These are phyloP conservation scores for Pseudocercospora eumusae DNA, from an alignment of 2,329 filamentous ascomycete species.

Conservation along the genomic window DNA sequence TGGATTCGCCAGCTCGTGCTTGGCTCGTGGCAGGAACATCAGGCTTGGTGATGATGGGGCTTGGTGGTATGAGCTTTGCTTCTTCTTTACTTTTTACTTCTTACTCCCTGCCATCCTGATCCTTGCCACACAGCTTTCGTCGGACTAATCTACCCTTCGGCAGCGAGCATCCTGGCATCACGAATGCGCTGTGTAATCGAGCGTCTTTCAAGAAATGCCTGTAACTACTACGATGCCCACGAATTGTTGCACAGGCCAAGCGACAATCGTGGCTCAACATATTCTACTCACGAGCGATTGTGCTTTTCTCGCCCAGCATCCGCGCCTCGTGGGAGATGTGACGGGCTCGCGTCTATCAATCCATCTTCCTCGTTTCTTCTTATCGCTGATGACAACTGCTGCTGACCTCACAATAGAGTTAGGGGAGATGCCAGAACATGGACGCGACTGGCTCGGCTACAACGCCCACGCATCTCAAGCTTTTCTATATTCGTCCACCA, in stretches of 20 bases:
- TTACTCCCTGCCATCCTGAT: not conserved
- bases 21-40: slow-evolving; percentile 12
- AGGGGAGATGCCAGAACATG: not conserved
- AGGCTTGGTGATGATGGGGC: too few species aligned
- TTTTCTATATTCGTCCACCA: not conserved
- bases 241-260: not conserved
- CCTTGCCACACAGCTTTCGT: not conserved
- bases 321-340: slow-evolving; percentile 8
- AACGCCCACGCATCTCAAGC: not conserved
- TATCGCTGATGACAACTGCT: not conserved
- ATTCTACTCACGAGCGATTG: too few species aligned
- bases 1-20: slow-evolving; percentile 9
- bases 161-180: not conserved
- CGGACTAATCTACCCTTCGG: not conserved
- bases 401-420: slow-evolving; percentile 6
- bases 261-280: slow-evolving; percentile 1
- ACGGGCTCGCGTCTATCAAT: not conserved
- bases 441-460: not conserved
- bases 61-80: too few species aligned
- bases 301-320: slow-evolving; percentile 8
- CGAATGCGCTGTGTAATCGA: not conserved
- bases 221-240: not conserved
- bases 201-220: not conserved
- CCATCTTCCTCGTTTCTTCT: not conserved
- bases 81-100: not conserved